Evolutionary conservation across 208 protist species (phyloP).

Genomic region (Wallacemonas sp.): DNA sequence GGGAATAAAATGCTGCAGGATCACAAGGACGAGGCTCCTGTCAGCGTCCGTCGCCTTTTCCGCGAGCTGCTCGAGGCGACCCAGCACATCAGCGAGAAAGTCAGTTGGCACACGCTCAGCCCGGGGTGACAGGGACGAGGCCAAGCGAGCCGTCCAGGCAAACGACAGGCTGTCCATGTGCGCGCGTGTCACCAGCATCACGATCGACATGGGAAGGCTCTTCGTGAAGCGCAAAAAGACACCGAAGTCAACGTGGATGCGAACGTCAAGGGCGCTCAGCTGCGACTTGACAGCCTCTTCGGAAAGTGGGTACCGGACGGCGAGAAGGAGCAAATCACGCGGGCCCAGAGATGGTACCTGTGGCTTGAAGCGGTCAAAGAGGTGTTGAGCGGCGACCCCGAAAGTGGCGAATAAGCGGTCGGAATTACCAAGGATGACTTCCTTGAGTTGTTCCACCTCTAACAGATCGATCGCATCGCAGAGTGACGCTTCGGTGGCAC

Average conservation of each 20-base stretch:
- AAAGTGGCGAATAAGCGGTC: conserved; percentile 42
- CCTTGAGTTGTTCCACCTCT: conserved; percentile 30
- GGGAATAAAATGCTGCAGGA: conserved; percentile 63
- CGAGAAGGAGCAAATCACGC: conserved; percentile 66
- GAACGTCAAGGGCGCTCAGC: conserved; percentile 48
- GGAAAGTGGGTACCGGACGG: conserved; percentile 39
- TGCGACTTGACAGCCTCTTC: conserved; percentile 33
- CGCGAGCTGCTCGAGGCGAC: conserved; percentile 33
- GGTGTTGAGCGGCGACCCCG: conserved; percentile 28
- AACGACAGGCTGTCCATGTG: conserved; percentile 57
- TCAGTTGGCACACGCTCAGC: conserved; percentile 47
- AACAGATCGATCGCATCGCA: conserved; percentile 20
- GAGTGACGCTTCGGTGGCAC: neutral
- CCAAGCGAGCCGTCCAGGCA: conserved; percentile 62
- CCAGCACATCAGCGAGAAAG: conserved; percentile 46
- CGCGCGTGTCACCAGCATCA: conserved; percentile 41
- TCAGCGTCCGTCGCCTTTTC: conserved; percentile 53
- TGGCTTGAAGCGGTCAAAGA: conserved; percentile 31
- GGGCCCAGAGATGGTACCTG: conserved; percentile 43
- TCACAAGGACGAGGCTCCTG: conserved; percentile 66
- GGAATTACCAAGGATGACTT: conserved; percentile 50
- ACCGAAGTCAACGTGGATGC: conserved; percentile 52
- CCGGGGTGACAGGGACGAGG: conserved; percentile 52
- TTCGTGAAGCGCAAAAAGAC: conserved; percentile 58
- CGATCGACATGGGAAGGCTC: conserved; percentile 65